These are phyloP conservation scores for Strobilomyces confusus DNA, from an alignment of 768 basidiomycete species.

Conservation along the genomic window DNA sequence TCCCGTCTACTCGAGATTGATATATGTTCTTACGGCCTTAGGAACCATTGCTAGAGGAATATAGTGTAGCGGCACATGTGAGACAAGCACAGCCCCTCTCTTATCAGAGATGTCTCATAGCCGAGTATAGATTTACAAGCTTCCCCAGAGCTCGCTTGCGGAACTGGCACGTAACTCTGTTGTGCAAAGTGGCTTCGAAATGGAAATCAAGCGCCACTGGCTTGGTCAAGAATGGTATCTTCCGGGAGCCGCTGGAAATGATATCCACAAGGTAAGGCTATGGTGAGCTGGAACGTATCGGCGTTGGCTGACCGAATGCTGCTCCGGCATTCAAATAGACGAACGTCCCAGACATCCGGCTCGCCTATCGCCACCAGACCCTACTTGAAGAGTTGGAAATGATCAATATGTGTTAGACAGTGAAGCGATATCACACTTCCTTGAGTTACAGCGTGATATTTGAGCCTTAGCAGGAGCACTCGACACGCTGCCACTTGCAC, in stretches of 20 bases:
- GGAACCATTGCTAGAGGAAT: slow-evolving; percentile 96
- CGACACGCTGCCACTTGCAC: no score
- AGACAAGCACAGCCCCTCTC: slow-evolving; percentile 22
- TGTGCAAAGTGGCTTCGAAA: slow-evolving; percentile 95
- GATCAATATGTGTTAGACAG: slow-evolving; percentile 39
- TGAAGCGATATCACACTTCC: neutral
- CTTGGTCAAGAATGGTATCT: slow-evolving; percentile 92
- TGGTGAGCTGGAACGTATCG: neutral
- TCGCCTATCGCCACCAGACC: slow-evolving; percentile 90
- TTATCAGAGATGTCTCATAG: neutral
- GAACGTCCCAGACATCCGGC: slow-evolving; percentile 91
- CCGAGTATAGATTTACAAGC: slow-evolving; percentile 78
- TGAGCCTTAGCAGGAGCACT: no score
- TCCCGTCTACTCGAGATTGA: neutral
- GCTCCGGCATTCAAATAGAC: slow-evolving; percentile 48
- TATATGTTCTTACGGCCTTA: slow-evolving; percentile 26
- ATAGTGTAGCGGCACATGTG: slow-evolving; percentile 96
- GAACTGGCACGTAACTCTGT: slow-evolving; percentile 99
- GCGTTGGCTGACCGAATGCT: slow-evolving; percentile 7
- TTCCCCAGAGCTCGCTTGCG: slow-evolving; percentile 90
- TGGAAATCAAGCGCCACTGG: slow-evolving; percentile 96
- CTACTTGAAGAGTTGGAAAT: slow-evolving; percentile 79
- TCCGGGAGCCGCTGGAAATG: slow-evolving; percentile 89
- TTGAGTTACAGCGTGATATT: neutral
- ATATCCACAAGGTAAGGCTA: slow-evolving; percentile 82